Percentiles rank a stretch among this genome's conserved stretches.
These are phyloP conservation scores for Alternaria infectoria DNA, from an alignment of 2,329 filamentous ascomycete species.

Conservation along the genomic window DNA sequence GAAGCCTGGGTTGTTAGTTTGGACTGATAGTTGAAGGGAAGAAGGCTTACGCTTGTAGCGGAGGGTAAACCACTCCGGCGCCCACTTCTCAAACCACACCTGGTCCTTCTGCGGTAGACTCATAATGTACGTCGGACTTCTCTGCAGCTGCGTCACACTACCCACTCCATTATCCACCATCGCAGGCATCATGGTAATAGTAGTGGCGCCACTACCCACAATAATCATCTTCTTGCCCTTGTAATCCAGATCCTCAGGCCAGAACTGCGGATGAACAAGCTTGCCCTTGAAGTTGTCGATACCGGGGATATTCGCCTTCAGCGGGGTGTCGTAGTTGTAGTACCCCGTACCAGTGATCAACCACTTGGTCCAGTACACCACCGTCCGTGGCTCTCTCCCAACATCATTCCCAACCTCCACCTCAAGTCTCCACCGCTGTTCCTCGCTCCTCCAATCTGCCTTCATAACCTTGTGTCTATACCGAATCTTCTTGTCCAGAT, in stretches of 20 bases:
- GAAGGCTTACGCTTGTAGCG: constrained; percentile 52
- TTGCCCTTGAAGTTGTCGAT: constrained; percentile 69
- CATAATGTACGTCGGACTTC: constrained; percentile 70
- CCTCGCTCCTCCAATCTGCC: constrained; percentile 54
- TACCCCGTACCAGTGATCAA: constrained; percentile 71
- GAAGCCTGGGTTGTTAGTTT: constrained; percentile 36
- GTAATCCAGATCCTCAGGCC: constrained; percentile 73
- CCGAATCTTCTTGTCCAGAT: constrained; percentile 55
- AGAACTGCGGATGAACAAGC: constrained; percentile 75
- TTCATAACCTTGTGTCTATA: constrained; percentile 51
- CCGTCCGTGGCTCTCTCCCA: constrained; percentile 40
- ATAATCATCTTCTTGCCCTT: constrained; percentile 71
- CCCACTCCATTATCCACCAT: constrained; percentile 67
- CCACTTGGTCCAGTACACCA: constrained; percentile 54
- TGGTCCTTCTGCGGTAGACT: constrained; percentile 54
- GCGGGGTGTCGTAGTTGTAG: constrained; percentile 72
- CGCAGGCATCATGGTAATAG: constrained; percentile 75
- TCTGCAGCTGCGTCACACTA: constrained; percentile 79
- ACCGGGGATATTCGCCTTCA: constrained; percentile 68
- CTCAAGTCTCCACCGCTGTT: constrained; percentile 56
- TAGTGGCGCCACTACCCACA: constrained; percentile 80
- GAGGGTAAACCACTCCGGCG: constrained; percentile 58
- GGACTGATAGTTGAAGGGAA: no score
- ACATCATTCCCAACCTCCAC: constrained; percentile 31
- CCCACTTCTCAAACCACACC: constrained; percentile 45